A percentile compares a stretch with the other conserved stretches of the same genome.
Conservation (phyloP, 345 rosid species). For the Salix caprea region DNA sequence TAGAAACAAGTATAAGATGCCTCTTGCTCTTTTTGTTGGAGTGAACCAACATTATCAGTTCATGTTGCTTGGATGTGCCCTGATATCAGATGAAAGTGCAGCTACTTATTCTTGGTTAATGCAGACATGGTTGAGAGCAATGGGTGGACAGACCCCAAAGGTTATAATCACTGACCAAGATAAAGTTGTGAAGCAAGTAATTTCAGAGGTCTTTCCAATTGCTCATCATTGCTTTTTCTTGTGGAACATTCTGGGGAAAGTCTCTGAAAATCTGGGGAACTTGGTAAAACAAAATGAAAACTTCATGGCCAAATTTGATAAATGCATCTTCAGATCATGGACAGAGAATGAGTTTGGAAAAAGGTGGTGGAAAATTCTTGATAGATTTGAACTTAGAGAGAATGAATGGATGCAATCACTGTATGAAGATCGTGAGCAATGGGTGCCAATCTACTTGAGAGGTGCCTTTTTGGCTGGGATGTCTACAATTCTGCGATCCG, state of each 20-base stretch:
- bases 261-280: constrained; percentile 49
- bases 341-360: constrained; percentile 44
- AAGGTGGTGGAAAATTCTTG: constrained; percentile 69
- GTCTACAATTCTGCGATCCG: constrained; percentile 54
- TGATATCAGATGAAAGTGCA: constrained; percentile 52
- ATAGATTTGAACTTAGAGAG: constrained; percentile 50
- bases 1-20: constrained; percentile 61
- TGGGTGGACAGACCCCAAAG: constrained; percentile 62
- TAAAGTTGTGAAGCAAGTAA: constrained; percentile 34
- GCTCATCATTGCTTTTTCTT: constrained; percentile 50
- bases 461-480: constrained; percentile 55
- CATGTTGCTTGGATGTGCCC: constrained; percentile 63
- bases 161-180: constrained; percentile 56
- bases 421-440: constrained; percentile 54
- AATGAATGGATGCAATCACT: constrained; percentile 49
- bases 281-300: constrained; percentile 50
- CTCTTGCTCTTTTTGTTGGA: constrained; percentile 56
- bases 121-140: constrained; percentile 62
- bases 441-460: constrained; percentile 59
- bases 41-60: constrained; percentile 67
- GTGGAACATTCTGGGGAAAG: constrained; percentile 57
- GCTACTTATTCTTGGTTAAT: constrained; percentile 58
- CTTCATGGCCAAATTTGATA: constrained; percentile 52
- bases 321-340: constrained; percentile 68
- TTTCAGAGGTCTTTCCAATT: constrained; percentile 45